Base-by-base conservation (phyloP, 768 basidiomycete species). In the Lentinula raphanica region DNA sequence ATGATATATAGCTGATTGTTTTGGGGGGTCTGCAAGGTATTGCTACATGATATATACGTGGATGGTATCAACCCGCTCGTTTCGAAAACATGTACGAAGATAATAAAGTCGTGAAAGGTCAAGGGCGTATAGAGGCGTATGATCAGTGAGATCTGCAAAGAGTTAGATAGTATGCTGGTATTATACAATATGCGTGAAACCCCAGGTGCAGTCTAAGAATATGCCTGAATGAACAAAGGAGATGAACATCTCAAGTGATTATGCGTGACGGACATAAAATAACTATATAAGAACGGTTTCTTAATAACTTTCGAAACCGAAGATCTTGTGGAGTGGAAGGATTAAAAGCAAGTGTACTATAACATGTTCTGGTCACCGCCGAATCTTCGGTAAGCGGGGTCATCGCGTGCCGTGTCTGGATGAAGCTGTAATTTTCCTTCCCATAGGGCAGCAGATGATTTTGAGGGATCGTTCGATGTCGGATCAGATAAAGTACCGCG, bases 381-480 rank as follows among this genome's bases (percentile, higher is more conserved):
- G 59, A 71, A 74, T 44, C 68, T 66, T 60, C 68, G 60, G 48
- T 67, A 79, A 11, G 76, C 72, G 13, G 78, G 76, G 64, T 95
- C 92, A 59, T 90, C 83, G 31, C 71, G 75, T 46, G 81, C 76
- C 2, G 93, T 95, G 36, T 90, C 91, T 0, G 94, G 94, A 67
- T 97, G 94, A 5, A 96, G 75, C 68, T 93, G 92, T 15, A 94
- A 76, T 71, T 83, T 90, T 61, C 92, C 92, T 68, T 90, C 85
- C 86, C 86, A 92, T 6, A 94, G 76, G 1, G 89, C 90, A 9
- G 90, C 86, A 29, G 90, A 87, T 9, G 90, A 88, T 67, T 79
- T 80, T 31, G 92, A 91, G 15, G 92, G 90, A 69, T 93, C 88
- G 58, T 78, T 74, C 51, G 83, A 78, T 27, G 89, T 83, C 31